phyloP scores from a whole-genome alignment of 2,329 filamentous ascomycete genomes.

The Leptosphaerulina australis region DNA sequence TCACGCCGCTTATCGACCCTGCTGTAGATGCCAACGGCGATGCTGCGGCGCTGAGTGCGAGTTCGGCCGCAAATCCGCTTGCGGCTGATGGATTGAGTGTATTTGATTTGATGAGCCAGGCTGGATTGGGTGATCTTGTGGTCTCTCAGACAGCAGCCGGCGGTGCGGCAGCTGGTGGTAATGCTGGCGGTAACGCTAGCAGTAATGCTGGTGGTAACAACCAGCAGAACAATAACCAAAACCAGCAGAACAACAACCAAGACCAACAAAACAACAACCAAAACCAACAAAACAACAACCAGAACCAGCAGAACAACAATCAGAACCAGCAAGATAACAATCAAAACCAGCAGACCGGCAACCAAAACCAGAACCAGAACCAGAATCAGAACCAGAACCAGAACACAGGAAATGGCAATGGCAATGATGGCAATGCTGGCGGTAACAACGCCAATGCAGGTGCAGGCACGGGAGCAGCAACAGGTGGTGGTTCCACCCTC shows the following conservation, averaged over 20 bases:
- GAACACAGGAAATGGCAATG: too few relatives aligned
- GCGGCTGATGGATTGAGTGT: conserved; percentile 67
- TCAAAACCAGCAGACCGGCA: too few relatives aligned
- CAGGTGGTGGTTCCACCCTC: conserved; percentile 8
- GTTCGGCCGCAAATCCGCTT: conserved; percentile 61
- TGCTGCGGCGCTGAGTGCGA: conserved; percentile 65
- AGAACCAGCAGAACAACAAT: conserved; percentile 9
- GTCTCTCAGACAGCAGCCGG: conserved; percentile 44
- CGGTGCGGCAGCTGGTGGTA: conserved; percentile 2
- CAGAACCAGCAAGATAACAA: conserved; percentile 24
- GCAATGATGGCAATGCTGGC: conserved; percentile 16
- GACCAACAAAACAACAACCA: conserved; percentile 20
- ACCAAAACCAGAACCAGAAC: conserved; percentile 7
- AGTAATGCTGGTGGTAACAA: conserved; percentile 8
- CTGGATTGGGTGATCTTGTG: conserved; percentile 69
- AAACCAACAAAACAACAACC: conserved; percentile 16
- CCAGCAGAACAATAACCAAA: conserved; percentile 16
- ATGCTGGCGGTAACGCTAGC: conserved; percentile 6
- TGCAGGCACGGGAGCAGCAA: conserved; percentile 17
- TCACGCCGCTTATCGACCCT: conserved; percentile 71
- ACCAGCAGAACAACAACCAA: conserved; percentile 17
- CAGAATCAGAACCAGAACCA: conserved; percentile 16
- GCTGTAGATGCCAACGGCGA: conserved; percentile 62
- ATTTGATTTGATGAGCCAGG: conserved; percentile 65
- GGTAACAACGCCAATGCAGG: conserved; percentile 16